A percentile compares a stretch with the other conserved stretches of the same genome.
phyloP scores from a whole-genome alignment of 345 rosid species.

The Brassica cretica region DNA sequence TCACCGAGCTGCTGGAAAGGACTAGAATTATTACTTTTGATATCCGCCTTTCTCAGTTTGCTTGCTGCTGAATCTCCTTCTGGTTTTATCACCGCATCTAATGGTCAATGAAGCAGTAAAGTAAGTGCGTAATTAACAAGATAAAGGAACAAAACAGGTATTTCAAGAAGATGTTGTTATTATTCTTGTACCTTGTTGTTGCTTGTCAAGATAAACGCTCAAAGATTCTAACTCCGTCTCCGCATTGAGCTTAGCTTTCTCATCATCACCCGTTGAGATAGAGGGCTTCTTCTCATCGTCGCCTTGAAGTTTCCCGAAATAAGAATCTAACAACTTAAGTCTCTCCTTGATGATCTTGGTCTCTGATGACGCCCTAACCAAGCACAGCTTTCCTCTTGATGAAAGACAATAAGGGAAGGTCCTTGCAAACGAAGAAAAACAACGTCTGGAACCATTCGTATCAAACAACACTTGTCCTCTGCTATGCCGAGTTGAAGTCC shows the following conservation, averaged over 20 bases:
- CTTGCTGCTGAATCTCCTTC: conserved; percentile 36
- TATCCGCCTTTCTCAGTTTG: conserved; percentile 26
- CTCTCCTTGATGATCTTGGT: conserved; percentile 39
- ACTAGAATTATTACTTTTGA: conserved; percentile 15
- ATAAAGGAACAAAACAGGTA: background rate
- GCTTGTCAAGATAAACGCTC: conserved; percentile 61
- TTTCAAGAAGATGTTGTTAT: conserved; percentile 8
- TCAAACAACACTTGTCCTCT: conserved; percentile 33
- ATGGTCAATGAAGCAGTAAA: conserved; percentile 14
- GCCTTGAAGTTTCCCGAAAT: conserved; percentile 56
- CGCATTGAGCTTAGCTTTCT: conserved; percentile 28
- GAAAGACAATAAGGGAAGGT: conserved; percentile 13
- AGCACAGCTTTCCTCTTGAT: conserved; percentile 23
- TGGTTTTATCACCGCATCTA: conserved; percentile 42
- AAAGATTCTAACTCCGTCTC: conserved; percentile 46
- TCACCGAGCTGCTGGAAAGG: conserved; percentile 26
- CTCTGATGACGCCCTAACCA: conserved; percentile 38
- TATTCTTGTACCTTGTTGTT: conserved; percentile 40
- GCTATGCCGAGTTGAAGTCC: conserved; percentile 17
- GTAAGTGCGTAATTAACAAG: conserved; percentile 1
- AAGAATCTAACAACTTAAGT: conserved; percentile 61
- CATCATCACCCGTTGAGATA: background rate
- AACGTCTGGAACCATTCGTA: conserved; percentile 31
- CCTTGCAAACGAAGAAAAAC: conserved; percentile 28
- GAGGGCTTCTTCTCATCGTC: conserved; percentile 33